phyloP scores from a whole-genome alignment of 2,329 filamentous ascomycete species.

The Diaporthe velutina region DNA sequence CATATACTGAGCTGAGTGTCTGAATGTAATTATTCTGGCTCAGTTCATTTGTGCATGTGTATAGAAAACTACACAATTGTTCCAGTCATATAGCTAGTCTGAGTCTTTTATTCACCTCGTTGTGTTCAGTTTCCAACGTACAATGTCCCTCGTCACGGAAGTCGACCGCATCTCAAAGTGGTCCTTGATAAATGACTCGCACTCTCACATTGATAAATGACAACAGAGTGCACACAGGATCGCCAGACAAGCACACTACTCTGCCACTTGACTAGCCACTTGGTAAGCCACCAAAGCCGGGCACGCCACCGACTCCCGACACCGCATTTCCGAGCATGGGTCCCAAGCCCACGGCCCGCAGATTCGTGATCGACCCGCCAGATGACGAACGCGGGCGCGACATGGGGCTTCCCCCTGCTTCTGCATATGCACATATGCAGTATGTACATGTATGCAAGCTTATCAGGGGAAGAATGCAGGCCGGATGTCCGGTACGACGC shows the following conservation, averaged over 20 bases:
- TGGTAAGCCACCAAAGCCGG: not conserved
- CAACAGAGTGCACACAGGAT: not conserved
- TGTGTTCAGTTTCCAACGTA: too few species aligned
- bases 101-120: too few species aligned
- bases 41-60: too few species aligned
- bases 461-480: not conserved
- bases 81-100: too few species aligned
- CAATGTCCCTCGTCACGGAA: not conserved
- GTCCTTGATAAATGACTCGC: not conserved
- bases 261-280: not conserved
- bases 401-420: not conserved
- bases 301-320: conserved; percentile 34
- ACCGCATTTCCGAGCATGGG: conserved; percentile 24
- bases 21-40: too few species aligned
- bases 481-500: conserved; percentile 9
- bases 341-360: conserved; percentile 19
- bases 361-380: conserved; percentile 36
- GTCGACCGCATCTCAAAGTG: too few species aligned
- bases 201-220: not conserved
- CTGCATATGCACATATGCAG: conserved; percentile 6
- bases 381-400: conserved; percentile 29
- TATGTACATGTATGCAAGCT: not conserved
- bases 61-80: too few species aligned
- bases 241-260: too few species aligned
- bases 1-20: too few species aligned